Evolutionary conservation across 768 basidiomycete species (phyloP).

Genomic region (Podaxis sp.): DNA sequence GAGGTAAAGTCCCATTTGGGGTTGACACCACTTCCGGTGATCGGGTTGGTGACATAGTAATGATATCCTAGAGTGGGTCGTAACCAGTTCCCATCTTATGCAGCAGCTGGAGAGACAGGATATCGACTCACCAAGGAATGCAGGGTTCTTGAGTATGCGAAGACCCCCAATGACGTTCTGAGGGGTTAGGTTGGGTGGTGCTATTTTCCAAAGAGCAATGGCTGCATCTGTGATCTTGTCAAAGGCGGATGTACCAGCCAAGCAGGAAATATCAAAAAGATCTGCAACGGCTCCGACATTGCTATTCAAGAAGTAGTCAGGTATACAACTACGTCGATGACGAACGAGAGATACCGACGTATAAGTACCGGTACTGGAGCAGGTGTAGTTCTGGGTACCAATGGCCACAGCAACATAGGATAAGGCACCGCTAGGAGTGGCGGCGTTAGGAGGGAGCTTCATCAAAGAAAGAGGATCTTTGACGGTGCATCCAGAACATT

Average conservation of each 20-base stretch:
- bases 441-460: conserved; percentile 29
- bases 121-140: conserved; percentile 29
- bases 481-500: conserved; percentile 22
- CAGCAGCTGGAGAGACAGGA: too few species aligned
- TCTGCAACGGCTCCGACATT: conserved; percentile 49
- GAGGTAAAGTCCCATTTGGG: conserved; percentile 55
- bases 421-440: conserved; percentile 31
- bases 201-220: conserved; percentile 19
- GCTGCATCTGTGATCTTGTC: conserved; percentile 24
- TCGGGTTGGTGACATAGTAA: conserved; percentile 51
- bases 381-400: conserved; percentile 58
- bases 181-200: conserved; percentile 19
- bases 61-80: conserved; percentile 36
- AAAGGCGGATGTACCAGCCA: conserved; percentile 31
- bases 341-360: conserved; percentile 32
- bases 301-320: conserved; percentile 23
- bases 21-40: conserved; percentile 33
- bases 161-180: conserved; percentile 19
- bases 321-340: not conserved
- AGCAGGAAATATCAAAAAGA: conserved; percentile 55
- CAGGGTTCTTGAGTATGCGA: conserved; percentile 13
- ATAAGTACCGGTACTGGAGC: conserved; percentile 40
- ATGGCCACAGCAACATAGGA: conserved; percentile 45
- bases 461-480: conserved; percentile 19
- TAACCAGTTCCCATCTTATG: not conserved